A percentile compares a stretch with the other conserved stretches of the same genome.
These are phyloP conservation scores for Parastagonospora nodorum DNA, from an alignment of 2,329 filamentous ascomycete genomes.

Conservation along the genomic window DNA sequence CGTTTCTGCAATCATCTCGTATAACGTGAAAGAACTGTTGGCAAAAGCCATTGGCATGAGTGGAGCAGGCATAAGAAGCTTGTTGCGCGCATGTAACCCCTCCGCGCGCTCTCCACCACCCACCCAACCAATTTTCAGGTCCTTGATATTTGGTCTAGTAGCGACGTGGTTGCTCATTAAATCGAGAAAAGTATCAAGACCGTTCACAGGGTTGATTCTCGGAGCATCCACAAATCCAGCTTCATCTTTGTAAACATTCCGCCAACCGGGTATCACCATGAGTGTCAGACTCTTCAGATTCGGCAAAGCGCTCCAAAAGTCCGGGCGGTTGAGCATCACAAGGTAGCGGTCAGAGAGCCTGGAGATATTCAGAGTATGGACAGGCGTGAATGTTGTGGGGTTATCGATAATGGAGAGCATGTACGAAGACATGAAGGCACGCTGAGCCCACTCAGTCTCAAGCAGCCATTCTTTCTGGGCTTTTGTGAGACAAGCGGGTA, in stretches of 20 bases:
- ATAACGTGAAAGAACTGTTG: constrained; percentile 5
- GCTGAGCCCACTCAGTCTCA: constrained; percentile 71
- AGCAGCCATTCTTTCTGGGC: constrained; percentile 72
- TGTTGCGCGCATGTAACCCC: constrained; percentile 66
- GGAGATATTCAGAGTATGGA: constrained; percentile 67
- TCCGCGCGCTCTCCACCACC: constrained; percentile 70
- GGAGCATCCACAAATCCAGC: constrained; percentile 57
- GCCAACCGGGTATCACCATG: constrained; percentile 70
- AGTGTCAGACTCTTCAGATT: constrained; percentile 61
- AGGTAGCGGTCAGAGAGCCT: constrained; percentile 68
- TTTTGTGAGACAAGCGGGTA: constrained; percentile 61
- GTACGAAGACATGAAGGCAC: constrained; percentile 70
- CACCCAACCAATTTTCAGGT: constrained; percentile 68
- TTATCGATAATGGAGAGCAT: constrained; percentile 69
- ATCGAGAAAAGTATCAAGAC: constrained; percentile 57
- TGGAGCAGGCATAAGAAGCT: constrained; percentile 66
- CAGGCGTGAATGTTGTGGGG: constrained; percentile 55
- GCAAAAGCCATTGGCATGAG: constrained; percentile 41
- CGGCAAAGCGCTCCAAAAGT: constrained; percentile 67
- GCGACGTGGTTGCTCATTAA: constrained; percentile 60
- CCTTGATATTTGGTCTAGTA: constrained; percentile 57
- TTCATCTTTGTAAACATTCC: constrained; percentile 60
- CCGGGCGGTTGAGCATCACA: constrained; percentile 58
- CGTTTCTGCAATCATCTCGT: constrained; percentile 13
- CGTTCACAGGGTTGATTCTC: constrained; percentile 56